Evolutionary conservation across 2,329 filamentous ascomycete species (phyloP), one percentile per base, ranked within the genome.

Genomic region (Trichoderma koningii): DNA sequence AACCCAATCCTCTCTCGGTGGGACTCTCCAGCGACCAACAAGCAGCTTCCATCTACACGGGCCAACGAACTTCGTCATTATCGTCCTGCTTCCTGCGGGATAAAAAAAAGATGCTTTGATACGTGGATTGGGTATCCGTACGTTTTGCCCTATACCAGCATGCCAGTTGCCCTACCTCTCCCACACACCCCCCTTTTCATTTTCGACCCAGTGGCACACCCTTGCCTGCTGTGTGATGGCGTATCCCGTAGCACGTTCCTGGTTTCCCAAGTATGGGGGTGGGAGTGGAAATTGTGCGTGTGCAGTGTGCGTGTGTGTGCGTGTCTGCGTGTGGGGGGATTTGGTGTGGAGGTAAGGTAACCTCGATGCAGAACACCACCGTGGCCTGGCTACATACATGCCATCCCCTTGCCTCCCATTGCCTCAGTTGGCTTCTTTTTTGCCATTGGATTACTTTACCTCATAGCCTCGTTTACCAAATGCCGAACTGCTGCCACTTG

Each of bases 81-180:
- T 73, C 69, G 68, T 71, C 66, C 69, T 73, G 69, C 68, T 71
- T 70, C 69, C 71, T 76, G 75, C 75, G 72, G 75, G 74, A 74
- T 72, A 75, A 73, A 76, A 71, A 64, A 56, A 61, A 60, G 73
- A 73, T 71, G 70, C 71, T 71, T 74, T 72, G 70, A 73, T 75
- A 71, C 73, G 70, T 76, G 73, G 71, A 76, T 77, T 77, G 76
- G 76, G 76, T 77, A 78, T 73, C 75, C 73, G 68, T 77, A 77
- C 75, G 71, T 75, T 66, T 70, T 71, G 73, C 71, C 73, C 75
- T 74, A 76, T 76, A 72, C 67, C 66, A 69, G 66, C 65, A 50
- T 68, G 69, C 66, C 68, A 69, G 69, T 72, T 66, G 59, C 64
- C 64, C 64, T 66, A 66, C 50, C 34, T 38, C 34, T 62, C 60